These are phyloP conservation scores for Pseudogymnoascus sp. DNA, from an alignment of 2,329 filamentous ascomycete species.

Conservation along the genomic window DNA sequence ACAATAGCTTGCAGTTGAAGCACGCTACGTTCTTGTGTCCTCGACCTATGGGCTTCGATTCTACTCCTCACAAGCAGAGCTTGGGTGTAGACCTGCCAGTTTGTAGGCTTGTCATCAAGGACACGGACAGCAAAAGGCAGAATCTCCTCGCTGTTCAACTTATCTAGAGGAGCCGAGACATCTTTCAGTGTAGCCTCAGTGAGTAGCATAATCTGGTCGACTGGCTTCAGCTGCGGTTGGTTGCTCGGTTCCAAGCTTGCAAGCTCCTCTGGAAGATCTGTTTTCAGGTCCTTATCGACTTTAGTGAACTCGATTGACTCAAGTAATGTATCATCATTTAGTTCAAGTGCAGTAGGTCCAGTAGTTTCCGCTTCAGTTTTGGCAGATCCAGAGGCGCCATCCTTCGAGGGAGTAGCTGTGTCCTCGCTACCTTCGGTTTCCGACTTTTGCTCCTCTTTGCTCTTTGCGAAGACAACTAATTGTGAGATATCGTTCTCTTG, in stretches of 20 bases:
- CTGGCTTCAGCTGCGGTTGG: conserved; percentile 72
- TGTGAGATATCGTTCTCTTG: conserved; percentile 79
- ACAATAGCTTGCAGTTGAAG: conserved; percentile 91
- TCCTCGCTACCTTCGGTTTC: conserved; percentile 16
- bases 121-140: conserved; percentile 86
- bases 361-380: conserved; percentile 29
- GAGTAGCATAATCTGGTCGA: conserved; percentile 86
- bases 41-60: conserved; percentile 79
- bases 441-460: conserved; percentile 38
- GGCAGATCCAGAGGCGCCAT: conserved; percentile 18
- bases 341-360: conserved; percentile 60
- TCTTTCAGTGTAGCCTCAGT: conserved; percentile 86
- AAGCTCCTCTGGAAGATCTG: conserved; percentile 54
- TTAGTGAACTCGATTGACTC: conserved; percentile 73
- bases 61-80: conserved; percentile 82
- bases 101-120: conserved; percentile 78
- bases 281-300: conserved; percentile 31
- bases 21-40: conserved; percentile 82
- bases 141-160: conserved; percentile 87
- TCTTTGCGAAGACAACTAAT: conserved; percentile 82
- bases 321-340: conserved; percentile 90
- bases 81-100: conserved; percentile 97
- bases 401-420: conserved; percentile 5
- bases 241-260: conserved; percentile 63
- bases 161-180: conserved; percentile 72